phyloP scores from a whole-genome alignment of 2,329 filamentous ascomycete genomes.

The Colletotrichum tropicicola region DNA sequence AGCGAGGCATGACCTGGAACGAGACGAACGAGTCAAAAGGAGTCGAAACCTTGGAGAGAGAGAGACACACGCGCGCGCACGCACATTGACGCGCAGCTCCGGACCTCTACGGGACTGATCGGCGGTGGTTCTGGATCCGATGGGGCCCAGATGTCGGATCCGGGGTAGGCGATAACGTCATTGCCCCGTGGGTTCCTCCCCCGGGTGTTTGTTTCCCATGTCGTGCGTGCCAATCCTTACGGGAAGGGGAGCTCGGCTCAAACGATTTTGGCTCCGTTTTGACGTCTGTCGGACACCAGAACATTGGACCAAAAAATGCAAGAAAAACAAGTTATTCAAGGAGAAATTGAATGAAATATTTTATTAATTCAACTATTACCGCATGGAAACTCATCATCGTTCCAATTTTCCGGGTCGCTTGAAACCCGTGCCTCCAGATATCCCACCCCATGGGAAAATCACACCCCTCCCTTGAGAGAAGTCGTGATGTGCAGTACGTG shows the following conservation, averaged over 20 bases:
- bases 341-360: background rate
- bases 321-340: background rate
- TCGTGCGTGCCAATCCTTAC: conserved; percentile 13
- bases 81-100: background rate
- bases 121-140: conserved; percentile 15
- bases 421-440: background rate
- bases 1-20: background rate
- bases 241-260: conserved; percentile 7
- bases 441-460: background rate
- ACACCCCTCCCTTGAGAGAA: background rate
- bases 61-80: no score
- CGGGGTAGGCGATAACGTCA: conserved; percentile 27
- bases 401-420: background rate
- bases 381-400: background rate
- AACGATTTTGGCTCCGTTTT: conserved; percentile 17
- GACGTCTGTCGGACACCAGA: conserved; percentile 18
- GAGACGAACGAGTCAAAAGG: conserved; percentile 12
- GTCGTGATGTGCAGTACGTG: background rate
- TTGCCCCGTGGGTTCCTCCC: conserved; percentile 16
- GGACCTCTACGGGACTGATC: background rate
- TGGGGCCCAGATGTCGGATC: conserved; percentile 18
- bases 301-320: background rate
- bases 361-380: background rate
- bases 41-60: background rate
- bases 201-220: background rate